Percentiles rank a stretch among this genome's conserved stretches.
phyloP scores from a whole-genome alignment of 2,329 filamentous ascomycete species.

The Ascochyta koolunga region DNA sequence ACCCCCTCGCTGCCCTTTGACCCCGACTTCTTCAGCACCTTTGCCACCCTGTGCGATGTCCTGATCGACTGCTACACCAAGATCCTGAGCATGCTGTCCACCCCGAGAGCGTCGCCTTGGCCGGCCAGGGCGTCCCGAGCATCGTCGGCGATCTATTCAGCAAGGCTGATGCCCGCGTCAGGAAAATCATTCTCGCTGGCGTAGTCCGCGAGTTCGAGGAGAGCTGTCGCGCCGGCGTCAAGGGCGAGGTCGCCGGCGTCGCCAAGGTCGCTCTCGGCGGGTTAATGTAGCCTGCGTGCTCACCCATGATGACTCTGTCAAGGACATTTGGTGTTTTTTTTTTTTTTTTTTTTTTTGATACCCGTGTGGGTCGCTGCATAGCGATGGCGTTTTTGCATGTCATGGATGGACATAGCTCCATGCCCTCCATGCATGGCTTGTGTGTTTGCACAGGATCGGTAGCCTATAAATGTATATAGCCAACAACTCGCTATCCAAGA shows the following conservation, averaged over 20 bases:
- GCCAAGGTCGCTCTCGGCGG: constrained; percentile 90
- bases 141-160: constrained; percentile 80
- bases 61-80: constrained; percentile 89
- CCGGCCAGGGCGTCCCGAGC: constrained; percentile 36
- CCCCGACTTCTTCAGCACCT: constrained; percentile 96
- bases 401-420: too few relatives aligned
- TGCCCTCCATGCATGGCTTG: too few relatives aligned
- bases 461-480: background rate
- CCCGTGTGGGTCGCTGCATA: too few relatives aligned
- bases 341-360: too few relatives aligned
- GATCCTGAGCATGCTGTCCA: constrained; percentile 76
- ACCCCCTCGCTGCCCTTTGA: constrained; percentile 95
- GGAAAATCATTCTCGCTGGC: constrained; percentile 87
- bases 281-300: constrained; percentile 62
- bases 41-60: constrained; percentile 93
- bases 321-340: too few relatives aligned
- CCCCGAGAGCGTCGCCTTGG: constrained; percentile 55
- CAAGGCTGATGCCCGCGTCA: constrained; percentile 83
- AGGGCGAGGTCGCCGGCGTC: constrained; percentile 81
- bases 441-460: too few relatives aligned
- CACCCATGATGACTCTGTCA: too few relatives aligned
- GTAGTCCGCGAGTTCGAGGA: constrained; percentile 95
- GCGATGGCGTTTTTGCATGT: too few relatives aligned
- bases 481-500: too few relatives aligned
- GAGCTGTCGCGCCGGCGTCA: constrained; percentile 74